phyloP scores from a whole-genome alignment of 1,284 basidiomycete species.

The Athelia sp. region DNA sequence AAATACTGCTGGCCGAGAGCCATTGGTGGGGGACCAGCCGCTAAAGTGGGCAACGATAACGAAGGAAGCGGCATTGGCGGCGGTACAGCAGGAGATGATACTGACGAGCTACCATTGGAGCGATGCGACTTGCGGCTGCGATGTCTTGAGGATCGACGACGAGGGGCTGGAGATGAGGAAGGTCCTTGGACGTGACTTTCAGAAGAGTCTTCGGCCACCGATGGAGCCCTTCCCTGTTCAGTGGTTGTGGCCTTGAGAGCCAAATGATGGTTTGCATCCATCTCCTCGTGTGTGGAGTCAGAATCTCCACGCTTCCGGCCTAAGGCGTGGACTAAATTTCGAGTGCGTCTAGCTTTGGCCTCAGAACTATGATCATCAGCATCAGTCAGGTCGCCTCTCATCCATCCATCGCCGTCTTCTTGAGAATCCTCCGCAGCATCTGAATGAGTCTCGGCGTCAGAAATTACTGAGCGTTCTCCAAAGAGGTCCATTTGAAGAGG shows the following conservation, averaged over 20 bases:
- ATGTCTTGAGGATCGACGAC: neutral
- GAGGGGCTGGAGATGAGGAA: neutral
- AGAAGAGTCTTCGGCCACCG: neutral
- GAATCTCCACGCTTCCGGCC: neutral
- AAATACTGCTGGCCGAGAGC: neutral
- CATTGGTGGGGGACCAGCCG: neutral
- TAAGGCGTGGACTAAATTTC: neutral
- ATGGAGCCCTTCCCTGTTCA: neutral
- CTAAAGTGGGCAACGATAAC: neutral
- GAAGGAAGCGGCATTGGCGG: neutral
- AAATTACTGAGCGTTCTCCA: neutral
- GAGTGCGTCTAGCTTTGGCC: neutral
- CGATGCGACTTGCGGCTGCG: neutral
- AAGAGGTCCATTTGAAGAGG: neutral
- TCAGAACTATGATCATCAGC: neutral
- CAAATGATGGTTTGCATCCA: neutral
- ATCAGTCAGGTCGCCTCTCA: neutral
- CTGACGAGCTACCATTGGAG: neutral
- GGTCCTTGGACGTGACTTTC: neutral
- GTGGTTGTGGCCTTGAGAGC: neutral
- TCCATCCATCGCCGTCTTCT: neutral
- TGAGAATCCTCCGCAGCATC: neutral
- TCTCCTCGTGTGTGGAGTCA: neutral
- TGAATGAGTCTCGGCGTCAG: neutral
- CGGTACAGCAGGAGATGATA: neutral